These are phyloP conservation scores for Colletotrichum sojae DNA, from an alignment of 2,329 filamentous ascomycete species.

Conservation along the genomic window DNA sequence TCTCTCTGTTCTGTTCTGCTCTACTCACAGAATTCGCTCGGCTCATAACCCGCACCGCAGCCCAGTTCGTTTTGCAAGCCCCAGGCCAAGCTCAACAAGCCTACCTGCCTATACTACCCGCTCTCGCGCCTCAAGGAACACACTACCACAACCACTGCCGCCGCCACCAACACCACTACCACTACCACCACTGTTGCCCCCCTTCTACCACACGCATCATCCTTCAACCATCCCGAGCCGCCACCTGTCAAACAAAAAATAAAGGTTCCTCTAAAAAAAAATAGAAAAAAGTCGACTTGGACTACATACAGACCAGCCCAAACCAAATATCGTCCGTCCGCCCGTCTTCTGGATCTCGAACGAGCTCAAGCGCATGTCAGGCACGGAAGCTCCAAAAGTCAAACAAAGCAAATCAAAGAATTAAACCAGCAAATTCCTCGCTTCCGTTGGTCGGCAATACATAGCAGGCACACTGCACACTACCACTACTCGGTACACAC, in stretches of 20 bases:
- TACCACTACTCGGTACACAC: neutral
- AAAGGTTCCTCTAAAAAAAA: conserved; percentile 7
- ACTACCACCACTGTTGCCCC: neutral
- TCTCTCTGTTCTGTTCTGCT: too few species aligned
- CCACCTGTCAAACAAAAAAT: conserved; percentile 29
- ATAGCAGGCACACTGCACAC: neutral
- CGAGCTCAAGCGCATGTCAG: conserved; percentile 46
- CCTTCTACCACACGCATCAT: neutral
- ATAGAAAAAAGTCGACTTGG: conserved; percentile 30
- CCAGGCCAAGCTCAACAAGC: conserved; percentile 13
- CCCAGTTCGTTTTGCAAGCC: conserved; percentile 34
- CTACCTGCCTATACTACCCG: conserved; percentile 8
- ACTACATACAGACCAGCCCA: conserved; percentile 26
- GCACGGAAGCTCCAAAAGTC: conserved; percentile 47
- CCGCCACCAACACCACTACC: conserved; percentile 5
- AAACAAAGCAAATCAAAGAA: conserved; percentile 56
- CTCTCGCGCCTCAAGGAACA: neutral
- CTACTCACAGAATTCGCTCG: conserved; percentile 22
- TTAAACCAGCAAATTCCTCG: conserved; percentile 57
- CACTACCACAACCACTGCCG: conserved; percentile 10
- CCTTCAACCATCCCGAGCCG: conserved; percentile 19
- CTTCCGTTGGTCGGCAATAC: conserved; percentile 55
- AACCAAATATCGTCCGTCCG: conserved; percentile 19
- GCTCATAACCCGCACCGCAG: conserved; percentile 32
- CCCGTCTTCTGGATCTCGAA: conserved; percentile 12